Conservation (phyloP, 768 basidiomycete genomes). For the Leccinum longicurvipes region DNA sequence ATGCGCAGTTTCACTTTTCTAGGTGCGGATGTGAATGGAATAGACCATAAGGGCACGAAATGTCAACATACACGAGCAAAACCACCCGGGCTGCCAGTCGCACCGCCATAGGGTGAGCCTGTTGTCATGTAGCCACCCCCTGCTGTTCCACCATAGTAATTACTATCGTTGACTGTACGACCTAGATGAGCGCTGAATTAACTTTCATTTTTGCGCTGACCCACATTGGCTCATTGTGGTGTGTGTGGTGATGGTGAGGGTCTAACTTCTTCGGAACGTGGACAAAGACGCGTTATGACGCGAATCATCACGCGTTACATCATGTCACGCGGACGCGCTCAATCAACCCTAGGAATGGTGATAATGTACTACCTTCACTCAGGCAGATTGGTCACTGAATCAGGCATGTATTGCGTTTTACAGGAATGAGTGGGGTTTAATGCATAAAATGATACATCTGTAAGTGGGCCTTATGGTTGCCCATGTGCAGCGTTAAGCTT, state of each 20-base stretch:
- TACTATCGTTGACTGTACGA: constrained; percentile 31
- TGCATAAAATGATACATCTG: constrained; percentile 3
- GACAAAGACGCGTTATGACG: constrained; percentile 25
- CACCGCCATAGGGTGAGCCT: constrained; percentile 56
- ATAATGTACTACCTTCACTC: no score
- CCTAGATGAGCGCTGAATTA: constrained; percentile 4
- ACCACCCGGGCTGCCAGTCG: constrained; percentile 59
- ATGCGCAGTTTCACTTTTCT: constrained; percentile 40
- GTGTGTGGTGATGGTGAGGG: constrained; percentile 1
- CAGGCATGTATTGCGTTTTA: constrained; percentile 11
- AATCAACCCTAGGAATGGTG: no score
- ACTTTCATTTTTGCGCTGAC: neutral
- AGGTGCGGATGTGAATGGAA: neutral
- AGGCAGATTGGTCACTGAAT: neutral
- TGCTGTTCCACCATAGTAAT: constrained; percentile 40
- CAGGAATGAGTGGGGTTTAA: constrained; percentile 26
- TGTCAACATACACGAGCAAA: constrained; percentile 36
- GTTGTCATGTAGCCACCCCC: constrained; percentile 60
- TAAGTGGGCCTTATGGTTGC: constrained; percentile 17
- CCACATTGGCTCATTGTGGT: constrained; percentile 44
- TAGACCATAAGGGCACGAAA: neutral
- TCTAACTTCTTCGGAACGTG: neutral
- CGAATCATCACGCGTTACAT: constrained; percentile 25
- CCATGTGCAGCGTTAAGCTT: constrained; percentile 46
- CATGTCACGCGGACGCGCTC: constrained; percentile 8